Base-by-base conservation (phyloP, 345 rosid species). In the Mallotus nudiflorus region DNA sequence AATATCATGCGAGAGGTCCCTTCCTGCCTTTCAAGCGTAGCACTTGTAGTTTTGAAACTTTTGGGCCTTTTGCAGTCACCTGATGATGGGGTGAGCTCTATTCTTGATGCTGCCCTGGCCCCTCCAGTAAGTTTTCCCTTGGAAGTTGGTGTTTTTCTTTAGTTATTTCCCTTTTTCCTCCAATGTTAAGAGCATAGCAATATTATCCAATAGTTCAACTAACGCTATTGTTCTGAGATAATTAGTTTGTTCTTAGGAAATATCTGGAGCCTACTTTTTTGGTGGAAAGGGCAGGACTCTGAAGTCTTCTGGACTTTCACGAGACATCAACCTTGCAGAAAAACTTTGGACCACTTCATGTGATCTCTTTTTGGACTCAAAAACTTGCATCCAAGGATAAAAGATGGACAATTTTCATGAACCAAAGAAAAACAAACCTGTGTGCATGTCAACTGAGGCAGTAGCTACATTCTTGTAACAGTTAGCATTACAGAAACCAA, bases 1-100 rank as follows among this genome's bases (percentile, higher is more conserved):
- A 86, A 89, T 70, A 88, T 95, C 79, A 87, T 89, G 99, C 85
- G 90, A 70, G 99, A 95, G 82, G 65, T 92, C 76, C 98, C 99
- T 70, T 70, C 67, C 0, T 85, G 33, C 66, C 75, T 92, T 64
- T 83, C 90, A 61, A 35, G 44, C 28, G 19, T 75, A 60, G 89
- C 97, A 55, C 82, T 78, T 65, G 58, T 39, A 2, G 61, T 73
- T 40, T 82, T 90, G 55, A 86, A 80, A 74, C 59, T 88, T 67
- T 65, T 86, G 65, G 82, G 89, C 56, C 85, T 90, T 62, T 64
- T 89, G 84, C 87, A 86, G 68, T 82, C 85, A 54, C 81, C 98
- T 18, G 84, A 84, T 66, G 48, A 80, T 35, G 96, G 91, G 25
- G 85, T 85, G 63, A 78, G 75, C 78, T 79, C 91, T 51, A 72